These are phyloP conservation scores for Tuber borchii DNA, from an alignment of 495 filamentous ascomycete genomes.

Conservation along the genomic window DNA sequence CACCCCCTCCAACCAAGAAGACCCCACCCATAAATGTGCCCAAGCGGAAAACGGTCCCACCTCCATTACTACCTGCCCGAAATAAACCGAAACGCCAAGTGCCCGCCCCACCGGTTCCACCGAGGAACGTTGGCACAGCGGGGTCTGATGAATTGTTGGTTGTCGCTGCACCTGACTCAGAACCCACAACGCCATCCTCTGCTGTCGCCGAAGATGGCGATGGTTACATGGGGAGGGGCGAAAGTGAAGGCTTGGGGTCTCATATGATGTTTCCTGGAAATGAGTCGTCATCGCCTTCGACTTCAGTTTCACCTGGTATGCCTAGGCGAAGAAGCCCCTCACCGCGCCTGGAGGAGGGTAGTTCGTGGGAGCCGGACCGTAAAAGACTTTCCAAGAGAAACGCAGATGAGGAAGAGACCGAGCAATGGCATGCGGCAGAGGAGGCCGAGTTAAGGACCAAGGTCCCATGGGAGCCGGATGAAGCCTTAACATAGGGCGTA, in stretches of 20 bases:
- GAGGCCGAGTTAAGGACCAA: conserved; percentile 38
- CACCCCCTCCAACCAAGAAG: conserved; percentile 55
- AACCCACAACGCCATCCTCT: conserved; percentile 51
- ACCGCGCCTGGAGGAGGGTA: conserved; percentile 18
- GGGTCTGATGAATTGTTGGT: conserved; percentile 52
- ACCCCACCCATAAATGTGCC: conserved; percentile 53
- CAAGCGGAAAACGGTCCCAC: conserved; percentile 55
- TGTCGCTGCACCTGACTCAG: conserved; percentile 55
- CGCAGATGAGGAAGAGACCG: conserved; percentile 33
- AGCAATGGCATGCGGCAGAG: conserved; percentile 38
- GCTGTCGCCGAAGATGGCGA: conserved; percentile 24
- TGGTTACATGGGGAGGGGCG: conserved; percentile 20
- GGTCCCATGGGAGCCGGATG: conserved; percentile 38
- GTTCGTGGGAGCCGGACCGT: conserved; percentile 26
- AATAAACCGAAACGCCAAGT: conserved; percentile 42
- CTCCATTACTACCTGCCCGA: conserved; percentile 43
- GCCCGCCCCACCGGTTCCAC: conserved; percentile 46
- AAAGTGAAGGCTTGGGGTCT: conserved; percentile 22
- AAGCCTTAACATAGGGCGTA: conserved; percentile 15
- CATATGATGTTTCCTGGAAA: conserved; percentile 25
- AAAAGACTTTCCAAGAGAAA: conserved; percentile 21
- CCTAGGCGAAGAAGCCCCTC: conserved; percentile 27
- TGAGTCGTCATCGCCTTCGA: conserved; percentile 9
- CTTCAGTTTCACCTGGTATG: conserved; percentile 16
- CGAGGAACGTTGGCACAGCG: conserved; percentile 34